phyloP scores from a whole-genome alignment of 192 early-diverging fungal species.

The Glomus cerebriforme region DNA sequence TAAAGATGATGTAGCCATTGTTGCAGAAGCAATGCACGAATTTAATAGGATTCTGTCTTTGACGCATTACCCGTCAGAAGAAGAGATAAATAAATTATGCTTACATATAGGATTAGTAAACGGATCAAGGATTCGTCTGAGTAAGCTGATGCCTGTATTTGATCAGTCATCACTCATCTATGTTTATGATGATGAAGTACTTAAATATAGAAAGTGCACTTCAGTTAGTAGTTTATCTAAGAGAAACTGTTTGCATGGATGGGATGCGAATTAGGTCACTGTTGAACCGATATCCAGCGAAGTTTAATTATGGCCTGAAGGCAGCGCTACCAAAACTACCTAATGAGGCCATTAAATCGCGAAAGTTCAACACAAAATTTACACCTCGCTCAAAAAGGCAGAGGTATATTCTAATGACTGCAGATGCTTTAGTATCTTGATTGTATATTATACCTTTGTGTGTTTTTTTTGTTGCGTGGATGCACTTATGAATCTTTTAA shows the following conservation, averaged over 20 bases:
- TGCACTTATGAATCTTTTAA: no score
- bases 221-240: slow-evolving; percentile 12
- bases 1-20: slow-evolving; percentile 2
- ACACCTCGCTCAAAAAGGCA: no score
- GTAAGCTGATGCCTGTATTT: no score
- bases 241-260: slow-evolving; percentile 16
- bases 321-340: slow-evolving; percentile 17
- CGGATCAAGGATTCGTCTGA: no score
- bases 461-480: no score
- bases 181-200: no score
- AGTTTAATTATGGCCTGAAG: slow-evolving; percentile 6
- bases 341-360: slow-evolving; percentile 15
- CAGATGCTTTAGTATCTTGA: no score
- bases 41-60: background rate
- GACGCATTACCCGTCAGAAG: slow-evolving; percentile 8
- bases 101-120: no score
- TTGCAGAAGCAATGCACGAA: slow-evolving; percentile 10
- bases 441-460: no score
- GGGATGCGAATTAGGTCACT: slow-evolving; percentile 9
- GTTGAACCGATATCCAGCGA: slow-evolving; percentile 9
- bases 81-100: no score
- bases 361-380: background rate
- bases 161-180: no score
- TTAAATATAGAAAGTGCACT: slow-evolving; percentile 19
- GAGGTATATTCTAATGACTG: no score